phyloP scores from a whole-genome alignment of 1,284 basidiomycete species.

The Cutaneotrichosporon sp. region DNA sequence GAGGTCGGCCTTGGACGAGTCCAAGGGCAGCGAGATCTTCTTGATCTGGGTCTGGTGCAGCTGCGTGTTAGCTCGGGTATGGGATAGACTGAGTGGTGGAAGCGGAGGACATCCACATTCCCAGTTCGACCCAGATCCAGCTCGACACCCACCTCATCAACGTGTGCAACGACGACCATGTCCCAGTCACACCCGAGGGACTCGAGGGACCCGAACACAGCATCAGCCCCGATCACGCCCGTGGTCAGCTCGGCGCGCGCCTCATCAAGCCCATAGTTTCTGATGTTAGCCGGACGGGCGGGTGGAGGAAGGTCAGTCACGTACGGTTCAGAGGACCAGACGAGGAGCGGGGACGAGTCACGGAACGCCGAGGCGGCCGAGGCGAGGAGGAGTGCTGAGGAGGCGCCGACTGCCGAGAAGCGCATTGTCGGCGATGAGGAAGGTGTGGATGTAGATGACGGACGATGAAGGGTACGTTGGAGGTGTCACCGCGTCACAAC shows the following conservation, averaged over 20 bases:
- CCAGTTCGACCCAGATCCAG: neutral
- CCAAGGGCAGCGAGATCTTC: conserved; percentile 21
- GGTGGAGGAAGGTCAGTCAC: conserved; percentile 15
- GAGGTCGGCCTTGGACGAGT: conserved; percentile 31
- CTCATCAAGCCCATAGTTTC: conserved; percentile 33
- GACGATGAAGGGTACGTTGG: neutral
- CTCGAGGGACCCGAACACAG: conserved; percentile 39
- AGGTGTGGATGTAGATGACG: conserved; percentile 1
- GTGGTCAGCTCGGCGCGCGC: conserved; percentile 32
- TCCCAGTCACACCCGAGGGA: conserved; percentile 50
- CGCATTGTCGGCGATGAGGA: conserved; percentile 32
- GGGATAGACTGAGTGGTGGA: too few species aligned
- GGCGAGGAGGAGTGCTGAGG: conserved; percentile 31
- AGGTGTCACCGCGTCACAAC: neutral
- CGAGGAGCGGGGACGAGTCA: conserved; percentile 46
- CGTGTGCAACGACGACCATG: conserved; percentile 79
- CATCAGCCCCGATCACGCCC: conserved; percentile 39
- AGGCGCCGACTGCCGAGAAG: conserved; percentile 25
- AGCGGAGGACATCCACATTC: neutral
- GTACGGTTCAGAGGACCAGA: conserved; percentile 46
- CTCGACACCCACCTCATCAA: conserved; percentile 74
- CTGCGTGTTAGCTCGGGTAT: conserved; percentile 20
- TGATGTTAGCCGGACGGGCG: conserved; percentile 18
- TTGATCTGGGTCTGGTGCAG: conserved; percentile 43
- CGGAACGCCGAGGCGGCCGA: conserved; percentile 36